Base-by-base conservation (phyloP, 164 flowering plant genomes). In the Macadamia tetraphylla region DNA sequence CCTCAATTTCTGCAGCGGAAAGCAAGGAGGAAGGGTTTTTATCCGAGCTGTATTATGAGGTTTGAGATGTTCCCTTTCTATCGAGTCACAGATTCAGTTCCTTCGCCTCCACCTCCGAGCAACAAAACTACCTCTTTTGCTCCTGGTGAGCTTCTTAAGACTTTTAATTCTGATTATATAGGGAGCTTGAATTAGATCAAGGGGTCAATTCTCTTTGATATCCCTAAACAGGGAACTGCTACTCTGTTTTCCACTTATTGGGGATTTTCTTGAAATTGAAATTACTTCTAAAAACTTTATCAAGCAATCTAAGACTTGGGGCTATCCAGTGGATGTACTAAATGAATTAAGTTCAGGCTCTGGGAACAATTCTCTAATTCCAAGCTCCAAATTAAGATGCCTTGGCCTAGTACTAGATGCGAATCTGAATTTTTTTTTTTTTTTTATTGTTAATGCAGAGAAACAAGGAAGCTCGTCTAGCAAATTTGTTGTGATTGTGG, bases 31-130 rank as follows among this genome's bases (percentile, higher is more conserved):
- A 6, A 15, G 58, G 14, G 35, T 70, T 40, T 0, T 49, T 5
- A 3, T 7, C 43, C 65, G 5, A 73, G 67, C 31, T 76, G 79
- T 31, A 43, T 14, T 63, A 57, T 49, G 15, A 67, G 13, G n/a
- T 17, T 42, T 63, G 79, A 70, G 31, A 15, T 29, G 13, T 40
- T 49, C 14, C 68, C 43, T 23, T 60, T 66, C 29, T 6, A 2
- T n/a, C 40, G 5, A 35, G n/a, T 51, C 3, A 9, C 15, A 46
- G 14, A 58, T 1, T 29, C 48, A 12, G 29, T 32, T 23, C 49
- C 60, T 11, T 6, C 52, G 31, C 12, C 59, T 31, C 3, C 46
- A 18, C 58, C 23, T 23, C 23, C 18, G 23, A 63, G 51, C 1
- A 63, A 63, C 53, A 63, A 29, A 44, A 43, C 66, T 14, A 53